phyloP scores from a whole-genome alignment of 2,329 filamentous ascomycete species.

The Pseudofabraea citricarpa region DNA sequence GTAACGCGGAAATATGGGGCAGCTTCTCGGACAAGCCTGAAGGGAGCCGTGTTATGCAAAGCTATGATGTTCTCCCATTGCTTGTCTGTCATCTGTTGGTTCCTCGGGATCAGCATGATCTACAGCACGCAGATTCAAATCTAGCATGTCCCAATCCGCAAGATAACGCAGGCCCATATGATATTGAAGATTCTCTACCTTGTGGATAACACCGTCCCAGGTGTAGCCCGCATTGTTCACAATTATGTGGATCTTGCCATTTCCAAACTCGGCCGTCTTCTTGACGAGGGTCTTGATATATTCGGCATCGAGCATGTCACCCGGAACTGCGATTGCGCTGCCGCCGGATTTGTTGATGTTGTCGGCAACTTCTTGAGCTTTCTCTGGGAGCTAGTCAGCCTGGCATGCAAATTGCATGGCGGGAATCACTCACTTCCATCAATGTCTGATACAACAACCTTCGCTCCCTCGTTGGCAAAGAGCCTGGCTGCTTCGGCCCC shows the following conservation, averaged over 20 bases:
- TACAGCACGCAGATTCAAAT: conserved; percentile 4
- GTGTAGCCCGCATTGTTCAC: conserved; percentile 92
- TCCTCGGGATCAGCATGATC: conserved; percentile 11
- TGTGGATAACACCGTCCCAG: conserved; percentile 90
- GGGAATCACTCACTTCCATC: conserved; percentile 53
- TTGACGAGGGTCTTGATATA: conserved; percentile 71
- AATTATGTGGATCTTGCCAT: conserved; percentile 84
- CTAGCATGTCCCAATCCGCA: conserved; percentile 9
- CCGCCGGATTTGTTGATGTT: conserved; percentile 60
- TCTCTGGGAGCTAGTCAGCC: conserved; percentile 44
- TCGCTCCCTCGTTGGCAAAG: conserved; percentile 85
- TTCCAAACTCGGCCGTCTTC: conserved; percentile 72
- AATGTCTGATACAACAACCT: conserved; percentile 79
- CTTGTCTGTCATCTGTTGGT: conserved; percentile 67
- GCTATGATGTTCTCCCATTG: conserved; percentile 88
- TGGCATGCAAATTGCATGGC: conserved; percentile 6
- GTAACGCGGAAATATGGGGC: conserved; percentile 85
- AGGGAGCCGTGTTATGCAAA: conserved; percentile 80
- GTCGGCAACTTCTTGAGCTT: conserved; percentile 63
- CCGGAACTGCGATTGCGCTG: conserved; percentile 68
- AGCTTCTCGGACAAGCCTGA: conserved; percentile 74
- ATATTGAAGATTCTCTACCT: conserved; percentile 37
- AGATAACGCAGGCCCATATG: conserved; percentile 8
- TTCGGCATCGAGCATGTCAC: conserved; percentile 67
- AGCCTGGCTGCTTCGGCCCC: conserved; percentile 77